Evolutionary conservation across 805 yeast species (phyloP).

Genomic region (Tetrapisispora fleetii): DNA sequence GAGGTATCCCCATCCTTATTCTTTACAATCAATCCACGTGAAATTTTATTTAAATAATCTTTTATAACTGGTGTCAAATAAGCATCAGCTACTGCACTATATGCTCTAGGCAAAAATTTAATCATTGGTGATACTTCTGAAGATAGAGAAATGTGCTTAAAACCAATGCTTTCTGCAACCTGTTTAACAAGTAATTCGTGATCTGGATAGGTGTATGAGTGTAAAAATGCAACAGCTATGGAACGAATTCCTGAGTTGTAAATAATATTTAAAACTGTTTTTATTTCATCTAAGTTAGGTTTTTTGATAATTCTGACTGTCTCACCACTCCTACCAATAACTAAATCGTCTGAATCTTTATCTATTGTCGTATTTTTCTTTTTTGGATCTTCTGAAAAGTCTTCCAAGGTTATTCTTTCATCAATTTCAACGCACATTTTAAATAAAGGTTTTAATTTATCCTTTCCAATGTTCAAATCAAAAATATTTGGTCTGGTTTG

Average conservation of each 20-base stretch:
- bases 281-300: slow-evolving; percentile 40
- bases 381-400: slow-evolving; percentile 64
- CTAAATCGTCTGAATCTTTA: slow-evolving; percentile 22
- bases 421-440: slow-evolving; percentile 74
- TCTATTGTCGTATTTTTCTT: slow-evolving; percentile 17
- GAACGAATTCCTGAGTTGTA: slow-evolving; percentile 54
- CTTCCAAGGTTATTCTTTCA: slow-evolving; percentile 81
- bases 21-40: slow-evolving; percentile 40
- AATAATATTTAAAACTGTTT: slow-evolving; percentile 34
- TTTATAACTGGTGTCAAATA: slow-evolving; percentile 72
- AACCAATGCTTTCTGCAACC: slow-evolving; percentile 58
- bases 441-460: slow-evolving; percentile 49
- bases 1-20: neutral
- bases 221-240: slow-evolving; percentile 61
- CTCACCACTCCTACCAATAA: slow-evolving; percentile 60
- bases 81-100: slow-evolving; percentile 73
- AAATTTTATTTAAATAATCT: slow-evolving; percentile 51
- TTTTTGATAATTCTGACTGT: slow-evolving; percentile 44
- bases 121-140: slow-evolving; percentile 70
- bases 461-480: slow-evolving; percentile 65
- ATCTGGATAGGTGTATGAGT: slow-evolving; percentile 60
- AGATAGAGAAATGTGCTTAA: slow-evolving; percentile 57
- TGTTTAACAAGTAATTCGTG: slow-evolving; percentile 55
- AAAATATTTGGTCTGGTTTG: slow-evolving; percentile 88
- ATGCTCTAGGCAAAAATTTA: slow-evolving; percentile 63